phyloP scores from a whole-genome alignment of 441 rosid genomes.

The Pelargonium australe region DNA sequence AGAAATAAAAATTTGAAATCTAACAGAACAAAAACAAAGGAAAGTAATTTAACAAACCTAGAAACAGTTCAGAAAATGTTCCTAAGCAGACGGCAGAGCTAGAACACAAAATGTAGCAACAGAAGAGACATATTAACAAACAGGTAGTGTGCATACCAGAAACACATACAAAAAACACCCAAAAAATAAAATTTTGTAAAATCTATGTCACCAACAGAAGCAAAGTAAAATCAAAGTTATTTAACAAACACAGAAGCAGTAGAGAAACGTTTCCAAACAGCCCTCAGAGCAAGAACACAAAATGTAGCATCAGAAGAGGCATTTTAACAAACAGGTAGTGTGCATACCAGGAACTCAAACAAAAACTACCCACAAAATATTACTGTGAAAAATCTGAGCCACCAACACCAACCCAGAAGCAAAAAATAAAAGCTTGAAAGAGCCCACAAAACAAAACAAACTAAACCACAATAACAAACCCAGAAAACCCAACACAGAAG shows the following conservation, averaged over 20 bases:
- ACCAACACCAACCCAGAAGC: conserved; percentile 18
- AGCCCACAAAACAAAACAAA: conserved; percentile 5
- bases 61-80: neutral
- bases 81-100: neutral
- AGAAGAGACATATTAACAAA: neutral
- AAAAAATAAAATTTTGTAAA: no score
- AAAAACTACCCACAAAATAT: neutral
- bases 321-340: neutral
- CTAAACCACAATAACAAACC: conserved; percentile 7
- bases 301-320: conserved; percentile 1
- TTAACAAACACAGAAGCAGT: conserved; percentile 3
- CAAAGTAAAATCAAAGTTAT: neutral
- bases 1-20: neutral
- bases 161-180: neutral
- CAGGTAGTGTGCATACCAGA: neutral
- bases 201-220: neutral
- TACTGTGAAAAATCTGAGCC: neutral
- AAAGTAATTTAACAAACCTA: neutral
- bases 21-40: neutral
- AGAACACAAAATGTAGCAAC: conserved; percentile 15
- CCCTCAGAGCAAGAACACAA: conserved; percentile 11
- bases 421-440: neutral
- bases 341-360: neutral
- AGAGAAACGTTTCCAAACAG: neutral
- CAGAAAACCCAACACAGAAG: conserved; percentile 12